Base-by-base conservation (phyloP, 148 eudicot genomes). In the Nepenthes gracilis region DNA sequence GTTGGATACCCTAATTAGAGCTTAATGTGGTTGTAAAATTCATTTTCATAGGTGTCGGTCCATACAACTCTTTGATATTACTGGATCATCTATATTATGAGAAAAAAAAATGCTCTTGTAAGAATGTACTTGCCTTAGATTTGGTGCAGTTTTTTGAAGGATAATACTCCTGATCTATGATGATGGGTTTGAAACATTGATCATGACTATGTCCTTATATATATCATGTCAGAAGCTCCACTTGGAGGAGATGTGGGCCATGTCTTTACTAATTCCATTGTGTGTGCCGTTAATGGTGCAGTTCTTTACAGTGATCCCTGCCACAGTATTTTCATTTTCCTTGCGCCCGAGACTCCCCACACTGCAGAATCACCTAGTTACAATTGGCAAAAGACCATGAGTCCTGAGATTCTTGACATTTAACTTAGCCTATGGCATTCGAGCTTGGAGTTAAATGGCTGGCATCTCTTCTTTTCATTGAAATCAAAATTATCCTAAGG, bases 341-440 rank as follows among this genome's bases (percentile, higher is more conserved):
- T 72, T 65, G 11, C 59, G 61, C 15, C 88, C 96, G 5, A 88
- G 77, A 45, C 88, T 85, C 2, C 83, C 81, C 32, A 74, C 15
- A 47, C 92, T 71, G 61, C 13, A 57, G 23, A 60, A 23, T 43
- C 4, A n/a, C 49, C 33, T 4, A 54, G 6, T 13, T 33, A 57
- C 7, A 23, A 23, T 23, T 23, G 23, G 23, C 23, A 23, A 23
- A 23, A 23, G 23, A 23, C 23, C 23, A 23, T 23, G 23, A 23
- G 23, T 23, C 23, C 23, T 23, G 23, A 23, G 23, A 23, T 23
- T 23, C 0, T 23, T 23, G 23, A 23, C 23, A 23, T 23, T 23
- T 23, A 23, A 23, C 23, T 23, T 23, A 23, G 23, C 23, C 23
- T 23, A 23, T 23, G 23, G 23, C 23, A 23, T 23, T 23, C 23